phyloP scores from a whole-genome alignment of 257 asterid species.

The Scutellaria galericulata region DNA sequence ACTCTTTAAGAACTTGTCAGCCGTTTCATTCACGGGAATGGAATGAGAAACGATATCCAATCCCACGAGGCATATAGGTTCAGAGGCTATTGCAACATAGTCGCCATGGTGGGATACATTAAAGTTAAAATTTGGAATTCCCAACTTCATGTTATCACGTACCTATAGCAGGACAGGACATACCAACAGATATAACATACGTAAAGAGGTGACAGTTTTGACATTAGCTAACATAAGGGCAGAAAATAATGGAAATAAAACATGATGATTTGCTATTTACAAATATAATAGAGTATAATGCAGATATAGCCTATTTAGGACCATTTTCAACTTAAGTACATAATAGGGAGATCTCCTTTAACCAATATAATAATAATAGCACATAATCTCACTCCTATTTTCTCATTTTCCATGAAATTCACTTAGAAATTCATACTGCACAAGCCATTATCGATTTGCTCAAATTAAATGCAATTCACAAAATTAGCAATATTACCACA shows the following conservation, averaged over 20 bases:
- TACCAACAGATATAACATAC: background rate
- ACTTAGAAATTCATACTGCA: background rate
- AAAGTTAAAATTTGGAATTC: slow-evolving; percentile 76
- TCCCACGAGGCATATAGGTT: slow-evolving; percentile 89
- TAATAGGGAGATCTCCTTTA: background rate
- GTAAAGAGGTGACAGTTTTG: background rate
- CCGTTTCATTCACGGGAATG: slow-evolving; percentile 70
- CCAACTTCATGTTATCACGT: slow-evolving; percentile 39
- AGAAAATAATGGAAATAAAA: slow-evolving; percentile 14
- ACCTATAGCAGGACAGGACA: slow-evolving; percentile 47
- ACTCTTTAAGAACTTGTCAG: slow-evolving; percentile 54
- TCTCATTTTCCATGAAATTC: background rate
- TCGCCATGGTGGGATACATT: slow-evolving; percentile 93
- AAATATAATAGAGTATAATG: slow-evolving; percentile 8
- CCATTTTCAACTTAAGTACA: background rate
- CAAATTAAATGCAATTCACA: no score
- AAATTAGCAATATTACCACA: no score
- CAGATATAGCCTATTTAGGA: background rate
- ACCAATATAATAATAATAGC: background rate
- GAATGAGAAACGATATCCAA: slow-evolving; percentile 73
- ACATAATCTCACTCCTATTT: background rate
- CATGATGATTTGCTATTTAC: background rate
- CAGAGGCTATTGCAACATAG: slow-evolving; percentile 93
- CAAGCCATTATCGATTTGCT: no score
- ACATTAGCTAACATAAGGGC: background rate